A percentile compares a stretch with the other conserved stretches of the same genome.
Conservation (phyloP, 2,329 filamentous ascomycete genomes). For the Cladorrhinum sp. region DNA sequence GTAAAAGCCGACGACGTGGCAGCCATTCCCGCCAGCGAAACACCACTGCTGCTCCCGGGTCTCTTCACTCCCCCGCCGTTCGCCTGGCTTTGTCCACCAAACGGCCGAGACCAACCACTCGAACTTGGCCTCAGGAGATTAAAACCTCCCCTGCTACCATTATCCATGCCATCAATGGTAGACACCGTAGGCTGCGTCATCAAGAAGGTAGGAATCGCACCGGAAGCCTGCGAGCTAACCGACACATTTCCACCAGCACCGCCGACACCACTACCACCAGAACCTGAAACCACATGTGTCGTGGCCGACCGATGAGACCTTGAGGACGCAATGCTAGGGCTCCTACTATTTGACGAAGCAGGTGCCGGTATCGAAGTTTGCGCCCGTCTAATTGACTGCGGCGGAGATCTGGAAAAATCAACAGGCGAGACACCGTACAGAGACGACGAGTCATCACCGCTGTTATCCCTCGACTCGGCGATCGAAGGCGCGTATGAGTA, state of each 20-base stretch:
- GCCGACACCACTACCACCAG: neutral
- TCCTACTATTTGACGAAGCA: slow-evolving; percentile 40
- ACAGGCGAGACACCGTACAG: slow-evolving; percentile 51
- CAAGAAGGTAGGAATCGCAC: slow-evolving; percentile 31
- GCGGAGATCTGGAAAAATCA: slow-evolving; percentile 59
- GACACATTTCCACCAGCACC: slow-evolving; percentile 13
- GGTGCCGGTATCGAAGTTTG: slow-evolving; percentile 37
- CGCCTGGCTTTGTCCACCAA: slow-evolving; percentile 12
- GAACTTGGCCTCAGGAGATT: slow-evolving; percentile 24
- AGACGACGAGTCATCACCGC: slow-evolving; percentile 57
- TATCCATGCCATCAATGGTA: slow-evolving; percentile 20
- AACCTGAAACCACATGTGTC: neutral
- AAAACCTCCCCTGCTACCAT: slow-evolving; percentile 12
- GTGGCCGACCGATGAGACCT: slow-evolving; percentile 40
- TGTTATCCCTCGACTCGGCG: slow-evolving; percentile 36
- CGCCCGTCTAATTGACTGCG: slow-evolving; percentile 49
- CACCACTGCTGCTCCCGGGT: slow-evolving; percentile 21
- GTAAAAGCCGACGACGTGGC: slow-evolving; percentile 23
- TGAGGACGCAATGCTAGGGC: slow-evolving; percentile 46
- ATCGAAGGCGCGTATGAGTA: slow-evolving; percentile 7
- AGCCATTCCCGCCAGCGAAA: slow-evolving; percentile 22
- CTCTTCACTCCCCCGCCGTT: slow-evolving; percentile 4
- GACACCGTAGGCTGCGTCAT: slow-evolving; percentile 33
- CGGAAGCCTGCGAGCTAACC: slow-evolving; percentile 25
- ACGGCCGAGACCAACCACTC: slow-evolving; percentile 25